Conservation (phyloP, 2,329 filamentous ascomycete genomes). For the Calonectria pauciramosa region DNA sequence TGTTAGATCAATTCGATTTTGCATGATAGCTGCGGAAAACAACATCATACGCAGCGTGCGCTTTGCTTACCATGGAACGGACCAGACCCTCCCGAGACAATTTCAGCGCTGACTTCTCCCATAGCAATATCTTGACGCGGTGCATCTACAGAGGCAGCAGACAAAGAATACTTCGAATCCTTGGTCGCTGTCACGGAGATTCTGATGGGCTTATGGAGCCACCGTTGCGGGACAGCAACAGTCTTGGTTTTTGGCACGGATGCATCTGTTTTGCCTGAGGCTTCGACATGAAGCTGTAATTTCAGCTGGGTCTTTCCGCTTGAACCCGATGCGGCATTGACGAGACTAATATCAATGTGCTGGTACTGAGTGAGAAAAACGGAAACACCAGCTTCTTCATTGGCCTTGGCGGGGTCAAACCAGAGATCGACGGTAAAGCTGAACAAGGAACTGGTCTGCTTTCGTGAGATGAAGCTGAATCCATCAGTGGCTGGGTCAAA, state of each 20-base stretch:
- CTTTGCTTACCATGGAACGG: background rate
- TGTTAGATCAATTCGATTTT: background rate
- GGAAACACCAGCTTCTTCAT: conserved; percentile 66
- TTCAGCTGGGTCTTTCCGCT: conserved; percentile 42
- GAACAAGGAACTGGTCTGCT: conserved; percentile 15
- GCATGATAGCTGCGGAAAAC: background rate
- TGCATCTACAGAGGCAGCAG: background rate
- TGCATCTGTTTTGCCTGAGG: background rate
- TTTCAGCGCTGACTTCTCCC: background rate
- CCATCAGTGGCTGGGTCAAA: conserved; percentile 10
- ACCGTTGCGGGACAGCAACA: background rate
- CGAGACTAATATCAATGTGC: conserved; percentile 62
- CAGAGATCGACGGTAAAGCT: conserved; percentile 28
- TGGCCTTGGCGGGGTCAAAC: conserved; percentile 53
- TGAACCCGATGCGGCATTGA: conserved; percentile 44
- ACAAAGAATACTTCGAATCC: background rate
- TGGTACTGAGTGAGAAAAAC: conserved; percentile 68
- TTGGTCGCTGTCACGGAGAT: background rate
- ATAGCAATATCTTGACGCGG: background rate
- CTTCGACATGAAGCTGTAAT: conserved; percentile 20
- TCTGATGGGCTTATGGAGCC: conserved; percentile 7
- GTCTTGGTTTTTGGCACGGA: background rate
- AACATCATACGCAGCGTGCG: background rate
- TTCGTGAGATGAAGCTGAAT: conserved; percentile 11
- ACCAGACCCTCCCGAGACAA: conserved; percentile 6